Evolutionary conservation across 352 stramenopile species (phyloP).

Genomic region (Pythium dissimile): DNA sequence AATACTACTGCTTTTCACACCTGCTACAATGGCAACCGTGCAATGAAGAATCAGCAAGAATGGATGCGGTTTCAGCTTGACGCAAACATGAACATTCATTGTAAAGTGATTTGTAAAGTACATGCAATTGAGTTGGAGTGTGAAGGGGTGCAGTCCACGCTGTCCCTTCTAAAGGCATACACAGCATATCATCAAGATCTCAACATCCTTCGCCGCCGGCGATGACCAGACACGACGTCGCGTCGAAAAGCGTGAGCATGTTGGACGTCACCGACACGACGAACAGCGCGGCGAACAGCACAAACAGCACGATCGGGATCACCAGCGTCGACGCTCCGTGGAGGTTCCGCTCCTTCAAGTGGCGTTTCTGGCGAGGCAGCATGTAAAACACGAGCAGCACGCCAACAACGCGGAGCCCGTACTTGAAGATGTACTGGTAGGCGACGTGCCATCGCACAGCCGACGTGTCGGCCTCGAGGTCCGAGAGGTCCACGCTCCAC

Average conservation of each 20-base stretch:
- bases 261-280: neutral
- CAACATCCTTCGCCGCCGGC: slow-evolving; percentile 7
- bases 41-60: too few relatives aligned
- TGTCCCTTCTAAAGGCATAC: too few relatives aligned
- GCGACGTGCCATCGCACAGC: slow-evolving; percentile 16
- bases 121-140: too few relatives aligned
- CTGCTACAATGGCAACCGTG: too few relatives aligned
- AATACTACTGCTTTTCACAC: too few relatives aligned
- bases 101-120: too few relatives aligned
- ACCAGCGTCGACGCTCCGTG: slow-evolving; percentile 1
- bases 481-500: neutral
- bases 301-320: slow-evolving; percentile 6
- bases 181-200: too few relatives aligned
- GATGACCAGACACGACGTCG: slow-evolving; percentile 11
- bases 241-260: slow-evolving; percentile 6
- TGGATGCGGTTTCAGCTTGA: too few relatives aligned
- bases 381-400: neutral
- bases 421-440: slow-evolving; percentile 10
- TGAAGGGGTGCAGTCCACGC: too few relatives aligned
- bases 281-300: neutral
- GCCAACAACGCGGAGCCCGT: neutral
- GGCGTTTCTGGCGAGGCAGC: slow-evolving; percentile 16
- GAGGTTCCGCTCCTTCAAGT: neutral
- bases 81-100: too few relatives aligned
- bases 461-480: slow-evolving; percentile 5